Conservation (phyloP, 345 rosid species). For the Moricandia moricandioides region DNA sequence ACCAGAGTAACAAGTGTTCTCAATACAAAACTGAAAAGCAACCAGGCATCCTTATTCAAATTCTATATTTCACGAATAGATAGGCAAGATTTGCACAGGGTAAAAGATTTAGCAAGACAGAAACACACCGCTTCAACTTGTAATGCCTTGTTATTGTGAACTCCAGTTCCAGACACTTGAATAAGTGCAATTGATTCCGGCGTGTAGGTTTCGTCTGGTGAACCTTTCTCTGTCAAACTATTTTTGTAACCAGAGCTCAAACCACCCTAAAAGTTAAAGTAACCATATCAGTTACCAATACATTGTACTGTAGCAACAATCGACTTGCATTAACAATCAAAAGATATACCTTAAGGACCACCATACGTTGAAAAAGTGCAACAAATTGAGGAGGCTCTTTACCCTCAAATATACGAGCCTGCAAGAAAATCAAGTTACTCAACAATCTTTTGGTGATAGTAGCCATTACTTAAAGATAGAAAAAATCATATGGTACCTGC, state of each 20-base stretch:
- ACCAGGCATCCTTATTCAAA: not conserved
- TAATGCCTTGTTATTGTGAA: slow-evolving; percentile 66
- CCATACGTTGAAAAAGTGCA: slow-evolving; percentile 90
- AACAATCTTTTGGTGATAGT: not conserved
- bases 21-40: slow-evolving; percentile 1
- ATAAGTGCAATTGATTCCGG: slow-evolving; percentile 73
- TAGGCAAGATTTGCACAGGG: not conserved
- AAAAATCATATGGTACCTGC: slow-evolving; percentile 56
- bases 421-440: slow-evolving; percentile 34
- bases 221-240: slow-evolving; percentile 56
- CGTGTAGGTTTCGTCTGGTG: slow-evolving; percentile 66
- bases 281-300: slow-evolving; percentile 25
- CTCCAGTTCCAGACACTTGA: slow-evolving; percentile 74
- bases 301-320: slow-evolving; percentile 12
- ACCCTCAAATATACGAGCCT: slow-evolving; percentile 88
- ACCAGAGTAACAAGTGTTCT: not conserved
- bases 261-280: slow-evolving; percentile 65
- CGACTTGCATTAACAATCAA: slow-evolving; percentile 11
- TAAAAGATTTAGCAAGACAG: slow-evolving; percentile 10
- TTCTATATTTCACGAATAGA: not conserved
- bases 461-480: not conserved
- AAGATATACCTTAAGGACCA: slow-evolving; percentile 75
- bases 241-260: slow-evolving; percentile 88
- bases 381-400: slow-evolving; percentile 95
- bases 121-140: slow-evolving; percentile 82